These are phyloP conservation scores for Forsythia suspensa DNA, from an alignment of 257 asterid species.

Conservation along the genomic window DNA sequence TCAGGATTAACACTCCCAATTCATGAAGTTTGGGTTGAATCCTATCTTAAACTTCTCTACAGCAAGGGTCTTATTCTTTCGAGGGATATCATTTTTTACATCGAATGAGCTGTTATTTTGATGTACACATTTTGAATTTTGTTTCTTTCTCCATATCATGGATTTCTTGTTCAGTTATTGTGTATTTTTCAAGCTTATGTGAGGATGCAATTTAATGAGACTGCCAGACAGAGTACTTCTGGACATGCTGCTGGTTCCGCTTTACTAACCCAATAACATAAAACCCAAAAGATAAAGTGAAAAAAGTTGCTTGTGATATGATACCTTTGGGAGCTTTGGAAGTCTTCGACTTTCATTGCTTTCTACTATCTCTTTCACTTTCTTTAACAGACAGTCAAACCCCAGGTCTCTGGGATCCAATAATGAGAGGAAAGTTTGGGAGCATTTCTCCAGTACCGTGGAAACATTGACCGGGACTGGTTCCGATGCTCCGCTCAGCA, in stretches of 20 bases:
- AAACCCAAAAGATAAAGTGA: background rate
- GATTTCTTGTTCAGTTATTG: background rate
- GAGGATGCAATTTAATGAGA: background rate
- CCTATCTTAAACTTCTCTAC: background rate
- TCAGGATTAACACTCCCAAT: background rate
- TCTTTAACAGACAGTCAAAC: constrained; percentile 49
- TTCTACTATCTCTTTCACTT: constrained; percentile 85
- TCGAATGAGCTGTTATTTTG: too few relatives aligned
- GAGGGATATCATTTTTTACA: background rate
- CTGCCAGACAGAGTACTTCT: background rate
- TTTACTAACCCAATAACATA: background rate
- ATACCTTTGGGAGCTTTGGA: constrained; percentile 96
- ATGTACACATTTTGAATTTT: background rate
- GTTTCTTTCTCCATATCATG: background rate
- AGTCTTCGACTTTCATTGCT: constrained; percentile 89
- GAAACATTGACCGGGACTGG: constrained; percentile 16
- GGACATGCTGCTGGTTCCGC: background rate
- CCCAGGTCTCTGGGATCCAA: constrained; percentile 54
- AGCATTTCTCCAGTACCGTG: constrained; percentile 34
- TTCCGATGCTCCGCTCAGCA: constrained; percentile 31
- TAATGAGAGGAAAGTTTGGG: constrained; percentile 35
- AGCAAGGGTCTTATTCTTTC: background rate
- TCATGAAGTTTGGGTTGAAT: background rate
- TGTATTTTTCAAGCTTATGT: background rate
- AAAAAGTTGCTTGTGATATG: background rate